Percentiles rank a stretch among this genome's conserved stretches.
These are phyloP conservation scores for Crithidia mellificae DNA, from an alignment of 208 protist genomes.

Conservation along the genomic window DNA sequence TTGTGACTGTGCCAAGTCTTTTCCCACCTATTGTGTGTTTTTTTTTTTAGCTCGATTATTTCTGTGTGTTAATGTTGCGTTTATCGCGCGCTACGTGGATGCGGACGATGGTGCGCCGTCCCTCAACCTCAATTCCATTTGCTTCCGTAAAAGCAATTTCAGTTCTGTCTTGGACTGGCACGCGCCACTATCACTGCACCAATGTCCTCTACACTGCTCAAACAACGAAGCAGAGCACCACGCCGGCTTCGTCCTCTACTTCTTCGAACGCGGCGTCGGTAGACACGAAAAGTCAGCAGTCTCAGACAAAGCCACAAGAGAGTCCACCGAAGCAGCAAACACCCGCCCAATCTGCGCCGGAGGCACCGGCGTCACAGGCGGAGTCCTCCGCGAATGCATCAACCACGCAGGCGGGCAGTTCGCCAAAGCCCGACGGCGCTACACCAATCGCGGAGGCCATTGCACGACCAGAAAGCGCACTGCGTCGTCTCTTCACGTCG, in stretches of 20 bases:
- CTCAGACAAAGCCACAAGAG: too few relatives aligned
- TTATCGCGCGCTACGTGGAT: neutral
- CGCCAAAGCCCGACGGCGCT: neutral
- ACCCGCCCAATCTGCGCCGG: too few relatives aligned
- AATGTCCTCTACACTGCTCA: too few relatives aligned
- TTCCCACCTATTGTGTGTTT: neutral
- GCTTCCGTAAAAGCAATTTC: neutral
- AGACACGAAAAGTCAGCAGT: too few relatives aligned
- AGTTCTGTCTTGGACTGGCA: neutral
- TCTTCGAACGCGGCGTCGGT: too few relatives aligned
- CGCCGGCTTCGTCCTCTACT: too few relatives aligned
- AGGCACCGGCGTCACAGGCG: too few relatives aligned
- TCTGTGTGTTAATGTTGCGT: neutral
- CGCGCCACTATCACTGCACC: neutral
- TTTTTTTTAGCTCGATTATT: neutral
- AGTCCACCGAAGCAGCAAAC: too few relatives aligned
- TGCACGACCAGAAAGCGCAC: constrained; percentile 13
- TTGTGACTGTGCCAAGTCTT: too few relatives aligned
- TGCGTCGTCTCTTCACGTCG: constrained; percentile 61
- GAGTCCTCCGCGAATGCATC: too few relatives aligned
- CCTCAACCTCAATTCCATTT: neutral
- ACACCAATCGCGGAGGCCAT: neutral
- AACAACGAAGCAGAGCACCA: too few relatives aligned
- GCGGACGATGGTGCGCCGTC: neutral
- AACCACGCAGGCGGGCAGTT: neutral